Evolutionary conservation across 2,329 filamentous ascomycete species (phyloP), one percentile per base, ranked within the genome.

Genomic region (Clonostachys sp.): DNA sequence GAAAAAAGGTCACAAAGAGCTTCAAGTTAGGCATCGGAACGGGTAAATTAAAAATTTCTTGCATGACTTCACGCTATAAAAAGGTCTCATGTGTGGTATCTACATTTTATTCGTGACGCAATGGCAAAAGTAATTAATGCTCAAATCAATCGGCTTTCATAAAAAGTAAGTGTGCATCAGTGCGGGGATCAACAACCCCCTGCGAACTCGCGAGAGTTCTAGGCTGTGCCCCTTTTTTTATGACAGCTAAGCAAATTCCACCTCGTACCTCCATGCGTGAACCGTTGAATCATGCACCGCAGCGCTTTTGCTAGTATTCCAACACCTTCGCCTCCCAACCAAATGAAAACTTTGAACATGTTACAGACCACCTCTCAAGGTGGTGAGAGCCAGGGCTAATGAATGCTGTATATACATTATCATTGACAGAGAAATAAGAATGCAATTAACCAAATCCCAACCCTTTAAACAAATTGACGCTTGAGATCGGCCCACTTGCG

Each of bases 401-500:
- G n/a, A n/a, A 40, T 24, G 18, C 16, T 14, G 16, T 42, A 42
- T 42, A 42, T 24, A 17, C 24, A 42, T 13, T 13, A 13, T 42
- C 40, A 17, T 30, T 30, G 24, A 30, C 24, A 30, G 24, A 30
- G 12, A n/a, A 47, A 16, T 13, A 45, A 12, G 39, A 45, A 14
- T 16, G 30, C 17, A 17, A 35, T n/a, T 44, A 46, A 24, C 30
- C n/a, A 14, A 24, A 38, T 17, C 14, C 36, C 12, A 14, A 13
- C 5, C 8, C 12, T 16, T 53, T 55, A 77, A 42, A 67, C 70
- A 57, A 83, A 80, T 48, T 82, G 79, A 45, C 73, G 71, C 66
- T 77, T 81, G 53, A 92, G 72, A 57, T 92, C 89, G 45, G 80
- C 81, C 87, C 87, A 91, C 70, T 87, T 90, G 57, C 87, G 82